Conservation (phyloP, 495 filamentous ascomycete genomes). For the Xylona heveae region DNA sequence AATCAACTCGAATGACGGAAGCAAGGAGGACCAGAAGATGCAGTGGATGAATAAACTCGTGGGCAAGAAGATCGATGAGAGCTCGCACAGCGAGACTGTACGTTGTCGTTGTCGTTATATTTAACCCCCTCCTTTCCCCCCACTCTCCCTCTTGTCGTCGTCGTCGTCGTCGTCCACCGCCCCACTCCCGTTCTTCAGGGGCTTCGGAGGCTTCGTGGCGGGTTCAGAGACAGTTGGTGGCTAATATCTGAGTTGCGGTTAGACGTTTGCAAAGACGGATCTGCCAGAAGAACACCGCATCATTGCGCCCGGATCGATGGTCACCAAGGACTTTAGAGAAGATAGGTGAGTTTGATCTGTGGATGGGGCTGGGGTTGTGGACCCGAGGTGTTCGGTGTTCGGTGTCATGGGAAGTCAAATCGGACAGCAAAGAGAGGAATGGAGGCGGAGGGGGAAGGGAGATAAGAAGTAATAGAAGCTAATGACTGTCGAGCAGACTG, state of each 20-base stretch:
- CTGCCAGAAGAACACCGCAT: constrained; percentile 47
- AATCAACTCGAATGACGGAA: constrained; percentile 31
- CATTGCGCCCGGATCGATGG: constrained; percentile 37
- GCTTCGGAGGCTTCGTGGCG: background rate
- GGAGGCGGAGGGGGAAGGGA: background rate
- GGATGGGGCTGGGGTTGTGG: no score
- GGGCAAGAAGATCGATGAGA: constrained; percentile 46
- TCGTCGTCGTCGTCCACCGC: no score
- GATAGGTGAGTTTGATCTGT: constrained; percentile 32
- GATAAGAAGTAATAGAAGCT: background rate
- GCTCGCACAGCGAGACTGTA: constrained; percentile 24
- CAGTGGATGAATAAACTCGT: constrained; percentile 56
- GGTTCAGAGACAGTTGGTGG: constrained; percentile 5
- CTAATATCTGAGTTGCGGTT: background rate
- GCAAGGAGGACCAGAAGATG: constrained; percentile 29
- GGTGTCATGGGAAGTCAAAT: no score
- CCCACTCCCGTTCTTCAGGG: background rate
- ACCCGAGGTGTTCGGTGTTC: no score
- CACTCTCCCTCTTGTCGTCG: no score
- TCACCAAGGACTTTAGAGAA: constrained; percentile 37
- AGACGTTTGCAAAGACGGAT: constrained; percentile 60
- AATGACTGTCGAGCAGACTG: constrained; percentile 23
- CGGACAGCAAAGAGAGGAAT: background rate
- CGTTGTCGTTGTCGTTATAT: constrained; percentile 8
- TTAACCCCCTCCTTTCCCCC: no score